phyloP scores from a whole-genome alignment of 805 yeast species.

The Myxozyma melibiosi region DNA sequence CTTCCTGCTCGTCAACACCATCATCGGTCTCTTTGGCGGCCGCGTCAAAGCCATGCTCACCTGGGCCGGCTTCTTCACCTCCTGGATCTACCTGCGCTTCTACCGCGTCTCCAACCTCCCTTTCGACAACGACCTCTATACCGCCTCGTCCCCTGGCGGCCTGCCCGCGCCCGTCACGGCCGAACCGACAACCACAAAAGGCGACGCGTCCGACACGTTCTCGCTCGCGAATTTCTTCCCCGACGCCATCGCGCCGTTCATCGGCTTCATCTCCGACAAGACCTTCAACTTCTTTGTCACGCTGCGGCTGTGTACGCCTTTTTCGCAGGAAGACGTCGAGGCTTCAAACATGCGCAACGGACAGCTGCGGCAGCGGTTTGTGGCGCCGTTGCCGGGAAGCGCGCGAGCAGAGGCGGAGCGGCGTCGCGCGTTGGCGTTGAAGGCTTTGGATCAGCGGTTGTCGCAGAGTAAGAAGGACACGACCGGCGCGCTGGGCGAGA shows the following conservation, averaged over 20 bases:
- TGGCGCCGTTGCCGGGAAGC: constrained; percentile 34
- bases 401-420: constrained; percentile 43
- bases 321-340: constrained; percentile 30
- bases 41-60: constrained; percentile 40
- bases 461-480: constrained; percentile 28
- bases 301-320: constrained; percentile 29
- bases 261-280: constrained; percentile 24
- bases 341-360: constrained; percentile 29
- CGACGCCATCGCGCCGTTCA: constrained; percentile 45
- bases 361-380: constrained; percentile 30
- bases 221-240: constrained; percentile 86
- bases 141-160: constrained; percentile 7
- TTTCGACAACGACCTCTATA: constrained; percentile 12
- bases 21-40: constrained; percentile 39
- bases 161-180: constrained; percentile 29
- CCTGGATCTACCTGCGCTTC: constrained; percentile 81
- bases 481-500: constrained; percentile 23
- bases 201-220: constrained; percentile 91
- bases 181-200: constrained; percentile 47
- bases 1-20: constrained; percentile 40
- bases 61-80: constrained; percentile 55
- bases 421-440: constrained; percentile 41
- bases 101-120: constrained; percentile 39
- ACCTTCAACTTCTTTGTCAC: constrained; percentile 17
- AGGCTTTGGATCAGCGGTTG: constrained; percentile 41